Evolutionary conservation across 2,329 filamentous ascomycete genomes (phyloP), one percentile per base, ranked within the genome.

Genomic region (Pseudogymnoascus verrucosus): DNA sequence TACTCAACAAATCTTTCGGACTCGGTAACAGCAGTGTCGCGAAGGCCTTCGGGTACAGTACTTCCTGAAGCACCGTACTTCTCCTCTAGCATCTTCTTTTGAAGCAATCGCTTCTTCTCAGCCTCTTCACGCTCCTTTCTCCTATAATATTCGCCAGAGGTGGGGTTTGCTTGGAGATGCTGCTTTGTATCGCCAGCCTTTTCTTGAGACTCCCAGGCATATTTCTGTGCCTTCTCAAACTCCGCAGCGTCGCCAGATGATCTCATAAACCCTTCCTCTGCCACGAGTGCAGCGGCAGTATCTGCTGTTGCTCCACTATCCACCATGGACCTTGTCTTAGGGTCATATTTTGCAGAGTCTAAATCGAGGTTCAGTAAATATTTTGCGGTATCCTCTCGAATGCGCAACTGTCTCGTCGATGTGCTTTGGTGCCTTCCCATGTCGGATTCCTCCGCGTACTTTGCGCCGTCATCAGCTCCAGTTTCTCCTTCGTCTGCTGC

Each of bases 301-400:
- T 96, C 91, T 21, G 84, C 84, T 34, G 88, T 90, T 5, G 89
- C 91, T 59, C 92, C 91, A 67, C 85, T 87, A 72, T 96, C 91
- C 21, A 96, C 89, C 82, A 99, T 91, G 7, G 90, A 89, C 70
- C 95, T 84, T 11, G 93, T 97, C 74, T 99, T 99, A 0, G 95
- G 95, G 72, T 99, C 93, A 77, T 99, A 99, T 75, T 96, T 96
- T 1, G 96, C 95, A 1, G 93, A 97, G 71, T 99, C 95, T 2
- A 96, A 82, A 73, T 99, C 95, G 28, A 99, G 84, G 73, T 98
- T 98, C 7, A 97, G 80, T 2, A 99, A 81, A 74, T 99, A 99
- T 72, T 97, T 98, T 21, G 95, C 95, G 0, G 95, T 99, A 74
- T 99, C 95, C 78, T 99, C 95, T 74, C 95, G 85, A 74, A 99